Percentiles rank a stretch among this genome's conserved stretches.
Conservation (phyloP, 805 yeast species). For the Sugiyamaella qingdaonensis region DNA sequence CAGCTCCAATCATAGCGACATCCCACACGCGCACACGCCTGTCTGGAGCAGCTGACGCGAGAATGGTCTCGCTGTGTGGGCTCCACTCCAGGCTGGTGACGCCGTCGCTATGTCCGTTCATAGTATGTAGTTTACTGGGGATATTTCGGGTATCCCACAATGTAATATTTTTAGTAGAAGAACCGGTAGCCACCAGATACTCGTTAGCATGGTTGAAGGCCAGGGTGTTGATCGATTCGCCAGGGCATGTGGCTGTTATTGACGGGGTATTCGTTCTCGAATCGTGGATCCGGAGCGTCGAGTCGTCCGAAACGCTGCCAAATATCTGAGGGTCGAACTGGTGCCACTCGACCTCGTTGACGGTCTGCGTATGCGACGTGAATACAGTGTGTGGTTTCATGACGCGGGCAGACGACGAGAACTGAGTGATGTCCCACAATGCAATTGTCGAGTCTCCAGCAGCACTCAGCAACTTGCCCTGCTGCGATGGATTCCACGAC, state of each 20-base stretch:
- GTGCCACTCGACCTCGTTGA: constrained; percentile 72
- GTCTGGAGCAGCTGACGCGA: constrained; percentile 64
- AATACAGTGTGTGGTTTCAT: constrained; percentile 25
- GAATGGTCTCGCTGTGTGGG: constrained; percentile 45
- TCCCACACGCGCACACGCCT: constrained; percentile 63
- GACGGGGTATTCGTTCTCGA: constrained; percentile 35
- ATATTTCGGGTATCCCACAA: constrained; percentile 64
- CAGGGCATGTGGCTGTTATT: constrained; percentile 4
- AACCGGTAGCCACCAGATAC: constrained; percentile 64
- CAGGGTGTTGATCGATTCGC: constrained; percentile 51
- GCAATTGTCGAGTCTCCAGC: constrained; percentile 61
- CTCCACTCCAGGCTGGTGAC: constrained; percentile 74
- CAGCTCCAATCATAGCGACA: constrained; percentile 29
- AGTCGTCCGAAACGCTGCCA: constrained; percentile 65
- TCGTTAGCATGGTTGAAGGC: constrained; percentile 56
- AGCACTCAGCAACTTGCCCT: constrained; percentile 55
- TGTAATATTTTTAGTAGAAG: constrained; percentile 49
- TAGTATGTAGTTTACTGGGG: constrained; percentile 24
- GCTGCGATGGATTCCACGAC: constrained; percentile 64
- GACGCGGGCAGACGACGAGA: constrained; percentile 28
- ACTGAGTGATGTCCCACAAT: constrained; percentile 61
- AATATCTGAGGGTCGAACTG: constrained; percentile 58
- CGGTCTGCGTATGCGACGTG: constrained; percentile 43
- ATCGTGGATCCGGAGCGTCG: constrained; percentile 50
- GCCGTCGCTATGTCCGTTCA: constrained; percentile 46